Percentiles rank a stretch among this genome's conserved stretches.
Evolutionary conservation across 2,329 filamentous ascomycete species (phyloP).

Genomic region (Arthrobotrys pseudoclavata): DNA sequence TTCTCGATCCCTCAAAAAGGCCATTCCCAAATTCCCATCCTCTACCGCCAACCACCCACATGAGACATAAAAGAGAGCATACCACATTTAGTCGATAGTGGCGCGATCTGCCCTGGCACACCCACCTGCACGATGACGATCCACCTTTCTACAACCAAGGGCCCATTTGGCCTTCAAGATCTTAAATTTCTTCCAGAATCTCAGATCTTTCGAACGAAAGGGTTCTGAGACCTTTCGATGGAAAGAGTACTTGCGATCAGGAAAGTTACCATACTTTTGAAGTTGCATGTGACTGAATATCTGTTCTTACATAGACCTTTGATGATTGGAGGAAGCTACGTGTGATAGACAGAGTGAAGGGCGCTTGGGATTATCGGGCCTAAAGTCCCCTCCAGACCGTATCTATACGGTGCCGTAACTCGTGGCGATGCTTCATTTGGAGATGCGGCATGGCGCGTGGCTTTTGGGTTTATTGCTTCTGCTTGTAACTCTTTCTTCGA

Average conservation of each 20-base stretch:
- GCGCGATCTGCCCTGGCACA: constrained; percentile 16
- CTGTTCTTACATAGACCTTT: not conserved
- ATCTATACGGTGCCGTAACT: not conserved
- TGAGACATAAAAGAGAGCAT: constrained; percentile 11
- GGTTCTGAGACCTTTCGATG: constrained; percentile 10
- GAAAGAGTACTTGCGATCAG: constrained; percentile 5
- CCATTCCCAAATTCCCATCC: not conserved
- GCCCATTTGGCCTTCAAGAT: constrained; percentile 29
- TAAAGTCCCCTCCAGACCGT: not conserved
- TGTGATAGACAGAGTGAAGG: constrained; percentile 1
- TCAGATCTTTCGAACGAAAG: constrained; percentile 4
- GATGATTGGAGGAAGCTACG: not conserved
- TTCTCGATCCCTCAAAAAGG: not conserved
- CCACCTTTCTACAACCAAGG: constrained; percentile 6
- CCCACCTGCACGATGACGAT: constrained; percentile 36
- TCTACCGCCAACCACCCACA: not conserved
- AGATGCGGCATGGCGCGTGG: constrained; percentile 21
- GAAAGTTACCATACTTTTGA: not conserved
- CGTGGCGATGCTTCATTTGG: not conserved
- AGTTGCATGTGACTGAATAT: not conserved
- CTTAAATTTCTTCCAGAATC: constrained; percentile 40
- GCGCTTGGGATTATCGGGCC: constrained; percentile 19
- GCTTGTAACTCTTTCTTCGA: not conserved
- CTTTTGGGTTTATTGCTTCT: not conserved
- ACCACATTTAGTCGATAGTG: constrained; percentile 23